These are phyloP conservation scores for Blakeslea trispora DNA, from an alignment of 371 early-diverging fungal species.

Conservation along the genomic window DNA sequence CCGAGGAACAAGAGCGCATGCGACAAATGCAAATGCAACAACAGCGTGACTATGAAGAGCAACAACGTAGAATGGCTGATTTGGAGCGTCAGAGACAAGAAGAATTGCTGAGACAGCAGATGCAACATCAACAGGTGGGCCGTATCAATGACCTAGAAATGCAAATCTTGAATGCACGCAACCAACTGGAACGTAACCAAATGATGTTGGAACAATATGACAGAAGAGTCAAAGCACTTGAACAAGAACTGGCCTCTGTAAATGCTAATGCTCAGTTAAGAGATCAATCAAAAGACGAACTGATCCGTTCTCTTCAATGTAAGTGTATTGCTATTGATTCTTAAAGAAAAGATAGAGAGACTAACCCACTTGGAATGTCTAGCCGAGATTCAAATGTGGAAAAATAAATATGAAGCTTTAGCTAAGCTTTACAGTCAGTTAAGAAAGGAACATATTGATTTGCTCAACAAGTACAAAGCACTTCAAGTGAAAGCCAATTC, in stretches of 20 bases:
- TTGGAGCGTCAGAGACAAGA: constrained; percentile 69
- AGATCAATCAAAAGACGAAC: constrained; percentile 73
- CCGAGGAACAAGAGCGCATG: constrained; percentile 61
- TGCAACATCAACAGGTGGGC: constrained; percentile 75
- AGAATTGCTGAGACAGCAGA: constrained; percentile 72
- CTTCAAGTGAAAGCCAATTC: constrained; percentile 80
- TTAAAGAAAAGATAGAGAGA: too few relatives aligned
- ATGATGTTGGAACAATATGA: constrained; percentile 85
- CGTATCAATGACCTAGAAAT: constrained; percentile 77
- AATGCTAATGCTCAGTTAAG: constrained; percentile 68
- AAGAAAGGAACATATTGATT: constrained; percentile 94
- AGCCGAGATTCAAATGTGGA: constrained; percentile 84
- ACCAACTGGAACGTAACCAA: constrained; percentile 83
- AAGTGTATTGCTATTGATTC: too few relatives aligned
- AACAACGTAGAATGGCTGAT: constrained; percentile 68
- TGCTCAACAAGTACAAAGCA: constrained; percentile 84
- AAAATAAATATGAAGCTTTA: constrained; percentile 88
- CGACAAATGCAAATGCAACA: constrained; percentile 64
- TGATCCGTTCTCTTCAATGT: constrained; percentile 78
- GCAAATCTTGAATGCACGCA: constrained; percentile 73
- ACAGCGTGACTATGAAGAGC: constrained; percentile 74
- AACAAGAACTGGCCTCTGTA: constrained; percentile 80
- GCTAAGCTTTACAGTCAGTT: constrained; percentile 95
- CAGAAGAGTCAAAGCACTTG: constrained; percentile 70
- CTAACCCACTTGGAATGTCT: too few relatives aligned